These are phyloP conservation scores for Ogataea hybrid DNA, from an alignment of 1,139 yeast species.

Conservation along the genomic window DNA sequence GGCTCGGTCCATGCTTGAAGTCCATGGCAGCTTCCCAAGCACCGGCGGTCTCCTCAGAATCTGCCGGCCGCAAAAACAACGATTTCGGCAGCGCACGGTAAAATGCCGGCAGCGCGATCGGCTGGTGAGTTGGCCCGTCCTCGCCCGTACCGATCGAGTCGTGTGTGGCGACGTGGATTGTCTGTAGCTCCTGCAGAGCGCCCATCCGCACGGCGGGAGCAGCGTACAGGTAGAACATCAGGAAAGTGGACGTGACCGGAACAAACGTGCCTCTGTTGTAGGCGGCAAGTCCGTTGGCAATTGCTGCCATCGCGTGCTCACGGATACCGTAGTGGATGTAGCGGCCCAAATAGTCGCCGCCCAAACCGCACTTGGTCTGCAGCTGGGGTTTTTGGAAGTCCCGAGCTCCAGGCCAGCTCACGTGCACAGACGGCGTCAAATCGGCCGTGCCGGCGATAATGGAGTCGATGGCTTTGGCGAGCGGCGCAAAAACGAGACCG, in stretches of 20 bases:
- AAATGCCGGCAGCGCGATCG: slow-evolving; percentile 97
- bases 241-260: slow-evolving; percentile 74
- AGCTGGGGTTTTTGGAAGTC: too few relatives aligned
- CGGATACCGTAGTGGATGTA: slow-evolving; percentile 98
- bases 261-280: slow-evolving; percentile 93
- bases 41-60: slow-evolving; percentile 97
- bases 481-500: too few relatives aligned
- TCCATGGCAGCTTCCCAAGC: slow-evolving; percentile 83
- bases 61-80: slow-evolving; percentile 99
- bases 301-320: slow-evolving; percentile 99
- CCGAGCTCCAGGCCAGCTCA: too few relatives aligned
- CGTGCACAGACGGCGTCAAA: too few relatives aligned
- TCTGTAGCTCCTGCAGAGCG: slow-evolving; percentile 90
- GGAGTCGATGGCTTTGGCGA: too few relatives aligned
- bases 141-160: slow-evolving; percentile 99
- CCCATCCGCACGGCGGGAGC: slow-evolving; percentile 97
- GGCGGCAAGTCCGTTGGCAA: slow-evolving; percentile 96
- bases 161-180: slow-evolving; percentile 97
- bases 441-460: too few relatives aligned
- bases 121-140: slow-evolving; percentile 99
- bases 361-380: too few relatives aligned
- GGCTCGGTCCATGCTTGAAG: slow-evolving; percentile 60
- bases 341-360: slow-evolving; percentile 86
- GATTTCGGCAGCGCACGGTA: slow-evolving; percentile 95
- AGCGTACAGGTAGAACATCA: slow-evolving; percentile 62